phyloP scores from a whole-genome alignment of 148 eudicot genomes.

The Rhododendron mucronatum region DNA sequence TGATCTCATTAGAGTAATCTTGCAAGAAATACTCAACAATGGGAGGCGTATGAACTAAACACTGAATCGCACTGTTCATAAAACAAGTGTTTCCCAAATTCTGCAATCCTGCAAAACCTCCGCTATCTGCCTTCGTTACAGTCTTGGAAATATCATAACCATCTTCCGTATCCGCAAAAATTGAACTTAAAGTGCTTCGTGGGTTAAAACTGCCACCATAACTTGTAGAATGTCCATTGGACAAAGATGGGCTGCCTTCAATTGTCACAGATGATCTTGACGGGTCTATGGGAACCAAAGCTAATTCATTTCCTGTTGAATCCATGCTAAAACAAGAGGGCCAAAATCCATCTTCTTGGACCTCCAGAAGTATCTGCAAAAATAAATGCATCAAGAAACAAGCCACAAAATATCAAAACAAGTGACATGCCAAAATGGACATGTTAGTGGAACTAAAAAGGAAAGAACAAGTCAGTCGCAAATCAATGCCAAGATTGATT shows the following conservation, averaged over 20 bases:
- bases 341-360: conserved; percentile 34
- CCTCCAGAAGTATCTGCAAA: conserved; percentile 72
- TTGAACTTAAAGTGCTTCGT: conserved; percentile 33
- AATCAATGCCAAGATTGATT: neutral
- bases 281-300: conserved; percentile 86
- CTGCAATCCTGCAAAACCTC: conserved; percentile 88
- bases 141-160: conserved; percentile 34
- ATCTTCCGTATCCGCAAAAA: conserved; percentile 40
- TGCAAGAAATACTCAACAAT: conserved; percentile 79
- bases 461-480: neutral
- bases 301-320: conserved; percentile 70
- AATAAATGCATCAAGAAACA: neutral
- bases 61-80: conserved; percentile 96
- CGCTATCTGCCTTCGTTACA: conserved; percentile 40
- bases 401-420: neutral
- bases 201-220: conserved; percentile 36
- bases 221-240: conserved; percentile 63
- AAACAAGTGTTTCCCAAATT: conserved; percentile 98
- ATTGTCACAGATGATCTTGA: conserved; percentile 63
- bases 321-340: conserved; percentile 36
- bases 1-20: conserved; percentile 76
- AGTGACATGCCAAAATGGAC: neutral
- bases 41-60: conserved; percentile 87
- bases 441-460: neutral
- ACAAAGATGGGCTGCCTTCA: conserved; percentile 81